These are phyloP conservation scores for Colletotrichum musicola DNA, from an alignment of 2,329 filamentous ascomycete genomes.

Conservation along the genomic window DNA sequence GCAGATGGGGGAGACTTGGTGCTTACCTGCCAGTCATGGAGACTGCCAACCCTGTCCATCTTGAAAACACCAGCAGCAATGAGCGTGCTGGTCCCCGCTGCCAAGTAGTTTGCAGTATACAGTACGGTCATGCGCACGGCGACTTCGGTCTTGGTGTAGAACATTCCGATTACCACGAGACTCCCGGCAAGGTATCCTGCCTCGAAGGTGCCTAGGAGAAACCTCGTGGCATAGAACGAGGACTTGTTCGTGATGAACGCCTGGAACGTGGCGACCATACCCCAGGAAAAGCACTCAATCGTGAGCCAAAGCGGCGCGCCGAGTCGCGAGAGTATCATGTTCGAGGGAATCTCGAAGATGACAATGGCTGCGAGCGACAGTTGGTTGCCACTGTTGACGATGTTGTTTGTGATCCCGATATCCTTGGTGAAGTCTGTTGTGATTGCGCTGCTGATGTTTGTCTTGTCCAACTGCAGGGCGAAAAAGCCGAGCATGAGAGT, in stretches of 20 bases:
- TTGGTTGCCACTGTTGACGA: conserved; percentile 12
- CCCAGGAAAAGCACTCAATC: conserved; percentile 5
- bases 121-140: not conserved
- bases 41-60: not conserved
- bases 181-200: not conserved
- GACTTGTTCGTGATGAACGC: not conserved
- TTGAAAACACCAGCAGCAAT: not conserved
- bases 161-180: not conserved
- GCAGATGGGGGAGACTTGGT: no score
- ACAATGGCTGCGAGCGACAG: conserved; percentile 17
- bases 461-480: conserved; percentile 19
- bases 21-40: not conserved
- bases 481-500: conserved; percentile 12
- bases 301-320: conserved; percentile 8
- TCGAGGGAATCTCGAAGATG: conserved; percentile 22
- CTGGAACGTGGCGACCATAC: conserved; percentile 2
- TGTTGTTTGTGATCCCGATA: conserved; percentile 8
- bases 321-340: conserved; percentile 11
- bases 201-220: conserved; percentile 4
- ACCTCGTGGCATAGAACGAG: not conserved
- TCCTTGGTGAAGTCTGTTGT: conserved; percentile 8
- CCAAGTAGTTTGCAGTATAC: not conserved
- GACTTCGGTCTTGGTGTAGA: not conserved
- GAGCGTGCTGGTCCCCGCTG: not conserved
- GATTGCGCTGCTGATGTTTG: conserved; percentile 5